A percentile compares a stretch with the other conserved stretches of the same genome.
These are phyloP conservation scores for Ophiostoma sp. DNA, from an alignment of 2,329 filamentous ascomycete genomes.

Conservation along the genomic window DNA sequence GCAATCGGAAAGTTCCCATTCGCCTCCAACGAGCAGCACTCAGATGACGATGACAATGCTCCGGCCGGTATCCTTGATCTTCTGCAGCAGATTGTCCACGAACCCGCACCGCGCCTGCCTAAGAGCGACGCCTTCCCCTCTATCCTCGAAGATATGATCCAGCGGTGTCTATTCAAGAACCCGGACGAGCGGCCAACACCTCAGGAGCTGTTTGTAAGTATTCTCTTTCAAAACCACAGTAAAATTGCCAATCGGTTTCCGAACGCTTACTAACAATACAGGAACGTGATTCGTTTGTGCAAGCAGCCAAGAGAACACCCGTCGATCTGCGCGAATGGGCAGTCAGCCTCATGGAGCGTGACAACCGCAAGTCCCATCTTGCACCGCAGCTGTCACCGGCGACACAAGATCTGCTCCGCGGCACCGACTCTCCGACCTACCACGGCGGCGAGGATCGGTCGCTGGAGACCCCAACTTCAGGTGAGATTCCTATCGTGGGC, in stretches of 20 bases:
- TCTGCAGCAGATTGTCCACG: conserved; percentile 94
- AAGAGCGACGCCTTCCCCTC: conserved; percentile 96
- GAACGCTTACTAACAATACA: conserved; percentile 35
- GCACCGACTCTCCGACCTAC: conserved; percentile 54
- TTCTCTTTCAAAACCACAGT: background rate
- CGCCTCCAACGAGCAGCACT: conserved; percentile 63
- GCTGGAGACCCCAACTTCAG: conserved; percentile 61
- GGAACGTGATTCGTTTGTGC: conserved; percentile 91
- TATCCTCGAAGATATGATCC: conserved; percentile 94
- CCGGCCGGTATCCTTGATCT: conserved; percentile 94
- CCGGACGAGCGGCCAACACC: conserved; percentile 86
- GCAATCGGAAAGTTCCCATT: conserved; percentile 98
- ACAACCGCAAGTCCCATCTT: conserved; percentile 92
- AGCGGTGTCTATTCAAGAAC: conserved; percentile 88
- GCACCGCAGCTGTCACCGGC: conserved; percentile 73
- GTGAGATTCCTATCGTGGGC: conserved; percentile 63
- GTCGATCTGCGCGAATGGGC: conserved; percentile 94
- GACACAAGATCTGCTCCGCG: conserved; percentile 68
- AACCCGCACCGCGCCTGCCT: conserved; percentile 85
- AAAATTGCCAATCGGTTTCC: background rate
- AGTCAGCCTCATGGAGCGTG: conserved; percentile 83
- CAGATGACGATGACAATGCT: conserved; percentile 68
- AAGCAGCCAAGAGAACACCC: conserved; percentile 92
- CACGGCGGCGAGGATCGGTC: conserved; percentile 42
- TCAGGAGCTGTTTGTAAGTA: conserved; percentile 80